These are phyloP conservation scores for Zasmidium cellare DNA, from an alignment of 2,329 filamentous ascomycete genomes.

Conservation along the genomic window DNA sequence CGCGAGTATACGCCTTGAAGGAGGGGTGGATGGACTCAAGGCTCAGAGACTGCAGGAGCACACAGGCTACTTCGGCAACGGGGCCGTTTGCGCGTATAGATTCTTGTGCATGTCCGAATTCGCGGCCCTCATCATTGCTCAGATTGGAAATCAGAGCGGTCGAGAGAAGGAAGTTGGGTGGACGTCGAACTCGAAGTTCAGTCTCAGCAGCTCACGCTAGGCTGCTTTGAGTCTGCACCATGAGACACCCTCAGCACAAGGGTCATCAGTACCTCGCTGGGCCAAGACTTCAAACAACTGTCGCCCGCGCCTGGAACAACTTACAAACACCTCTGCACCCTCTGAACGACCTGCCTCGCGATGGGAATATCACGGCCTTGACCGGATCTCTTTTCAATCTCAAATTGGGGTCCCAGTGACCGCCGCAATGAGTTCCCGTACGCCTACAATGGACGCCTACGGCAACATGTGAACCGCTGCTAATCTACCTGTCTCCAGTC, in stretches of 20 bases:
- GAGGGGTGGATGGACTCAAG: too few relatives aligned
- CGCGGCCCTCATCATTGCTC: too few relatives aligned
- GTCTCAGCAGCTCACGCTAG: too few relatives aligned
- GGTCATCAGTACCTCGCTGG: not conserved
- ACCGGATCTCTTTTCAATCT: not conserved
- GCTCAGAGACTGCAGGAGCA: too few relatives aligned
- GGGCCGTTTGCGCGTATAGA: too few relatives aligned
- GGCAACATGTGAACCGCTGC: not conserved
- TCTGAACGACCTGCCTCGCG: not conserved
- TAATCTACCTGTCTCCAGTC: slow-evolving; percentile 57
- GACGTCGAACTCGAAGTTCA: not conserved
- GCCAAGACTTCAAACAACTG: not conserved
- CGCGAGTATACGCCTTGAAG: too few relatives aligned
- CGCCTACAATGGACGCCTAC: slow-evolving; percentile 1
- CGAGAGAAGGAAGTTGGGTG: not conserved
- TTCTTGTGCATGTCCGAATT: too few relatives aligned
- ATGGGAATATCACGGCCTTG: not conserved
- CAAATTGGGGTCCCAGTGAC: slow-evolving; percentile 20
- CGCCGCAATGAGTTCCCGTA: slow-evolving; percentile 23
- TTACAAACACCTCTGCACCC: not conserved
- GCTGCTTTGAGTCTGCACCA: too few relatives aligned
- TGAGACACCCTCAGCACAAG: too few relatives aligned
- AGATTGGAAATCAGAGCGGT: too few relatives aligned
- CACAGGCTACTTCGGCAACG: too few relatives aligned
- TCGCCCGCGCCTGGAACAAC: not conserved